Evolutionary conservation across 2,329 filamentous ascomycete genomes (phyloP).

Genomic region (Cryphonectria parasitica): DNA sequence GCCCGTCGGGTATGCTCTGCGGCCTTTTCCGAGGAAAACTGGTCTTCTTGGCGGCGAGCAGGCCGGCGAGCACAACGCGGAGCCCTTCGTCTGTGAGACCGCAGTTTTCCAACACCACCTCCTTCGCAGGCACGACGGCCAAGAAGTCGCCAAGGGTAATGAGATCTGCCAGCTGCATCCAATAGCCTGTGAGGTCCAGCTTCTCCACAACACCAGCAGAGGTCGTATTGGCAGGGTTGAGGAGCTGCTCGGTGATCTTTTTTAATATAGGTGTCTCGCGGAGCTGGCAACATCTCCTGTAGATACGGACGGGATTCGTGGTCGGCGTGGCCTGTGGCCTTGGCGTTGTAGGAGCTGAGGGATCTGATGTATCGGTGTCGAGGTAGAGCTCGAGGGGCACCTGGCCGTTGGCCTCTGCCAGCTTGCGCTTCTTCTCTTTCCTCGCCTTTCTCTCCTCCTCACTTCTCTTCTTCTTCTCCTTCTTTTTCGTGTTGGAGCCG

Average conservation of each 20-base stretch:
- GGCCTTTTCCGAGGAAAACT: conserved; percentile 50
- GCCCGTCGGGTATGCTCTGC: conserved; percentile 41
- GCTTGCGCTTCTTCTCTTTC: conserved; percentile 83
- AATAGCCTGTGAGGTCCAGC: conserved; percentile 83
- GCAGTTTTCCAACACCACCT: conserved; percentile 84
- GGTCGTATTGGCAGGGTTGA: conserved; percentile 67
- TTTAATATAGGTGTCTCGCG: conserved; percentile 91
- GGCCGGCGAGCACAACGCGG: conserved; percentile 81
- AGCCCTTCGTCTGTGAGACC: conserved; percentile 86
- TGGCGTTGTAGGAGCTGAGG: conserved; percentile 39
- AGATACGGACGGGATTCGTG: conserved; percentile 89
- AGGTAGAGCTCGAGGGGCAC: conserved; percentile 82
- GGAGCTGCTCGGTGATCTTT: conserved; percentile 87
- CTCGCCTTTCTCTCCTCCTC: conserved; percentile 91
- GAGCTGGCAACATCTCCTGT: conserved; percentile 90
- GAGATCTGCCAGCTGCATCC: conserved; percentile 81
- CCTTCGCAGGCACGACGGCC: conserved; percentile 87
- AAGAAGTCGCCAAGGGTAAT: conserved; percentile 91
- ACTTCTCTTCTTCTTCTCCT: conserved; percentile 94
- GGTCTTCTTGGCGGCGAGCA: conserved; percentile 77
- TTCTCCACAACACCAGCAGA: conserved; percentile 76
- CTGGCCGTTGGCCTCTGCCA: conserved; percentile 85
- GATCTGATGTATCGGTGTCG: conserved; percentile 64
- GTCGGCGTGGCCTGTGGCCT: conserved; percentile 73
- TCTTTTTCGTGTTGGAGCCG: conserved; percentile 64